These are phyloP conservation scores for Huntiella decipiens DNA, from an alignment of 2,329 filamentous ascomycete genomes.

Conservation along the genomic window DNA sequence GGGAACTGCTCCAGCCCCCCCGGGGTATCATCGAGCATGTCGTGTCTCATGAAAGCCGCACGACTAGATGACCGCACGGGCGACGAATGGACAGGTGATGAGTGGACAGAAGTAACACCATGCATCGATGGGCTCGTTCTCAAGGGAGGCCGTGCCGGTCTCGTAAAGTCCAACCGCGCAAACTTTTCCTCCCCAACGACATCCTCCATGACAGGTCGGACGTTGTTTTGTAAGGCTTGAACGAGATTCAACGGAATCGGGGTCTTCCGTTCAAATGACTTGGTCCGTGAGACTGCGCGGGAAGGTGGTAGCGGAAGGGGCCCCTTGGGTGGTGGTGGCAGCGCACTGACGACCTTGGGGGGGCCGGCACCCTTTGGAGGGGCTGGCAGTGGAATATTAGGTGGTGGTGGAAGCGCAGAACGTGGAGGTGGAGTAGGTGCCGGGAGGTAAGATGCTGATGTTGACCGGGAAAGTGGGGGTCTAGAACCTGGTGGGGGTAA, in stretches of 20 bases:
- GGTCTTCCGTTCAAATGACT: slow-evolving; percentile 1
- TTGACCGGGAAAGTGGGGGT: neutral
- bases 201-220: neutral
- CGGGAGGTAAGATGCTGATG: slow-evolving; percentile 1
- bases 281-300: neutral
- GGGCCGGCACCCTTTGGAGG: neutral
- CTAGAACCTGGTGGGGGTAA: neutral
- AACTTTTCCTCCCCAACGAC: neutral
- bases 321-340: neutral
- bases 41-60: too few species aligned
- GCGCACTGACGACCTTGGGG: neutral
- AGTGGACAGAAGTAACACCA: too few species aligned
- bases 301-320: neutral
- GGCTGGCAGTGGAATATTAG: neutral
- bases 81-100: neutral
- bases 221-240: slow-evolving; percentile 1
- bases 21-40: neutral
- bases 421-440: slow-evolving; percentile 2
- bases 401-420: slow-evolving; percentile 3
- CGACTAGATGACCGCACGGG: neutral
- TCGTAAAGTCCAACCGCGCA: neutral
- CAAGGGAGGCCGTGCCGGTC: too few species aligned
- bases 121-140: too few species aligned
- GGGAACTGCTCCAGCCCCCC: slow-evolving; percentile 1
- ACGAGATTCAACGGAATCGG: slow-evolving; percentile 1